Conservation (phyloP, 2,329 filamentous ascomycete genomes). For the Scedosporium dehoogii region DNA sequence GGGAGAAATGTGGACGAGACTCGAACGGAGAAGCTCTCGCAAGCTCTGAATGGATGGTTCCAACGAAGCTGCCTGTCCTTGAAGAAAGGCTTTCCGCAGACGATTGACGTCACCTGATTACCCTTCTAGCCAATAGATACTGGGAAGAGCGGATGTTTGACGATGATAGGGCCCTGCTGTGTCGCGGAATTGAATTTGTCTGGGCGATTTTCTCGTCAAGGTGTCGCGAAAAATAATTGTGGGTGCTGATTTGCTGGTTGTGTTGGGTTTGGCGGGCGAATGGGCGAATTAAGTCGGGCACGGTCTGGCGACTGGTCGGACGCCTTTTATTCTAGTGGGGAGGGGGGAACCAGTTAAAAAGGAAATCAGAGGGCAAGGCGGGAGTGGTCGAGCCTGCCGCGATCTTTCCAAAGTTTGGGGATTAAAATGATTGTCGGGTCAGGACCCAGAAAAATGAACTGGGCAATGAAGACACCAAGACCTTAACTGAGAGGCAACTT, state of each 20-base stretch:
- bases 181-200: slow-evolving; percentile 3
- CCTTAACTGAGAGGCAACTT: not conserved
- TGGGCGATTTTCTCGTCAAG: not conserved
- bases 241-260: slow-evolving; percentile 7
- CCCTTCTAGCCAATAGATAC: not conserved
- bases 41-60: not conserved
- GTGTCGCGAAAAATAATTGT: slow-evolving; percentile 5
- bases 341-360: not conserved
- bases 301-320: not conserved
- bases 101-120: slow-evolving; percentile 7
- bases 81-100: slow-evolving; percentile 1
- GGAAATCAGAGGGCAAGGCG: not conserved
- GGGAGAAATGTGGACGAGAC: not conserved
- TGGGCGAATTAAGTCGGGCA: slow-evolving; percentile 3
- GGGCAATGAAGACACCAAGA: not conserved
- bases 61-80: not conserved
- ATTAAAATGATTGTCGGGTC: slow-evolving; percentile 7
- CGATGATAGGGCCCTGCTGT: slow-evolving; percentile 3
- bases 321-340: slow-evolving; percentile 1
- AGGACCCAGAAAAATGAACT: slow-evolving; percentile 4
- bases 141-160: not conserved
- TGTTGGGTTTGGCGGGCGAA: slow-evolving; percentile 3
- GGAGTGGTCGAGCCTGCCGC: slow-evolving; percentile 4
- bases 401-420: slow-evolving; percentile 3
- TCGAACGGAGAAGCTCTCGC: not conserved